Evolutionary conservation across 1,284 basidiomycete genomes (phyloP).

Genomic region (Cutaneotrichosporon sp.): DNA sequence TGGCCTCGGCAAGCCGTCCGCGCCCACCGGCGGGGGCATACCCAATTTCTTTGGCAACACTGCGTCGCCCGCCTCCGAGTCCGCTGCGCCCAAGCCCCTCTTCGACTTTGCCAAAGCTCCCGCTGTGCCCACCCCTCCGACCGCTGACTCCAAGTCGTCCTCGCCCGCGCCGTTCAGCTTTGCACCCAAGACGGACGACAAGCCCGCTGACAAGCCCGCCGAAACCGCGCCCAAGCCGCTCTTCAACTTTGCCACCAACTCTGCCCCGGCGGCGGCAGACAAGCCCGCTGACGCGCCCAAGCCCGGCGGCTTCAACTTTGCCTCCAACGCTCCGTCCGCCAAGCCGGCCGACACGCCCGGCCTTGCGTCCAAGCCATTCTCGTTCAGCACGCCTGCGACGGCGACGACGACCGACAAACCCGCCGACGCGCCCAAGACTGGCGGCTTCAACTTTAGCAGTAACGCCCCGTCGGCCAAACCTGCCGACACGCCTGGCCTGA

Average conservation of each 20-base stretch:
- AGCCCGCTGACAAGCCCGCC: slow-evolving; percentile 17
- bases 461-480: slow-evolving; percentile 6
- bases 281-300: slow-evolving; percentile 13
- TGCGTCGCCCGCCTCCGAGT: slow-evolving; percentile 1
- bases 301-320: slow-evolving; percentile 19
- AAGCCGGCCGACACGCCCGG: slow-evolving; percentile 10
- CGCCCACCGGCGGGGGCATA: slow-evolving; percentile 10
- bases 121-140: slow-evolving; percentile 4
- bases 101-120: slow-evolving; percentile 29
- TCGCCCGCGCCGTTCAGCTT: slow-evolving; percentile 20
- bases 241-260: slow-evolving; percentile 23
- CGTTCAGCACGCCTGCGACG: slow-evolving; percentile 21
- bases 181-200: slow-evolving; percentile 12
- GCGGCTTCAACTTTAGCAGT: slow-evolving; percentile 18
- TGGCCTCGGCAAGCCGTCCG: slow-evolving; percentile 31
- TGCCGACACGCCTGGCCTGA: slow-evolving; percentile 7
- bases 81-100: slow-evolving; percentile 16
- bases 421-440: slow-evolving; percentile 6
- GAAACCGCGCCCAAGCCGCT: slow-evolving; percentile 15
- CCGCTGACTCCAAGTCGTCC: slow-evolving; percentile 7
- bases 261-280: not conserved
- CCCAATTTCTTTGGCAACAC: slow-evolving; percentile 16
- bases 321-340: slow-evolving; percentile 2
- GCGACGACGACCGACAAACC: slow-evolving; percentile 11
- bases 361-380: slow-evolving; percentile 5